Conservation (phyloP, 306 rosid genomes). For the Geum urbanum region DNA sequence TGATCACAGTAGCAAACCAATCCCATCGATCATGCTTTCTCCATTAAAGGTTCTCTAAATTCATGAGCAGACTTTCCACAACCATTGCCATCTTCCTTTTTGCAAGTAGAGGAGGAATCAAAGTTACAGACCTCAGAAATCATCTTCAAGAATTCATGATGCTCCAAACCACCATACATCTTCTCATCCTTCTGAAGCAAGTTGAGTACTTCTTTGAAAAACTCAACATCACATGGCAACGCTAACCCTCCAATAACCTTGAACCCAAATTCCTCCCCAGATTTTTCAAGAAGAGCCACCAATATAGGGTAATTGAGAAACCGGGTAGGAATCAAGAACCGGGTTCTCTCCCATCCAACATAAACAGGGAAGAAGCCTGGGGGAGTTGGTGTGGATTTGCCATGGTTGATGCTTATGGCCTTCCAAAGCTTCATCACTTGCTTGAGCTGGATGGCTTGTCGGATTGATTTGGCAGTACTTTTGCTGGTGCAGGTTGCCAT, state of each 20-base stretch:
- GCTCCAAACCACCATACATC: slow-evolving; percentile 5
- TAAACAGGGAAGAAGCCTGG: slow-evolving; percentile 17
- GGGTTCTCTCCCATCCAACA: slow-evolving; percentile 2
- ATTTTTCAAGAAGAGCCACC: slow-evolving; percentile 3
- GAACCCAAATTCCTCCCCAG: slow-evolving; percentile 18
- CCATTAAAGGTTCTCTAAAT: slow-evolving; percentile 2
- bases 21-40: slow-evolving; percentile 1
- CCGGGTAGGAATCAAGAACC: slow-evolving; percentile 20
- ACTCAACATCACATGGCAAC: slow-evolving; percentile 22
- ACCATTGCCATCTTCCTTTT: not conserved
- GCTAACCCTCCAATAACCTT: slow-evolving; percentile 14
- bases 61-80: not conserved
- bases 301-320: slow-evolving; percentile 17
- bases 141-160: slow-evolving; percentile 9
- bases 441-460: slow-evolving; percentile 17
- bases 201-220: slow-evolving; percentile 5
- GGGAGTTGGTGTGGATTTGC: slow-evolving; percentile 7
- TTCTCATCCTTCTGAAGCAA: slow-evolving; percentile 16
- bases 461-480: slow-evolving; percentile 6
- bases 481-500: slow-evolving; percentile 20
- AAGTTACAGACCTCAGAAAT: slow-evolving; percentile 16
- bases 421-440: slow-evolving; percentile 17
- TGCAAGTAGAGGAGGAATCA: slow-evolving; percentile 11
- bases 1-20: not conserved
- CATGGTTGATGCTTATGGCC: not conserved